A percentile compares a stretch with the other conserved stretches of the same genome.
Evolutionary conservation across 768 basidiomycete species (phyloP).

Genomic region (Mycena belliarum): DNA sequence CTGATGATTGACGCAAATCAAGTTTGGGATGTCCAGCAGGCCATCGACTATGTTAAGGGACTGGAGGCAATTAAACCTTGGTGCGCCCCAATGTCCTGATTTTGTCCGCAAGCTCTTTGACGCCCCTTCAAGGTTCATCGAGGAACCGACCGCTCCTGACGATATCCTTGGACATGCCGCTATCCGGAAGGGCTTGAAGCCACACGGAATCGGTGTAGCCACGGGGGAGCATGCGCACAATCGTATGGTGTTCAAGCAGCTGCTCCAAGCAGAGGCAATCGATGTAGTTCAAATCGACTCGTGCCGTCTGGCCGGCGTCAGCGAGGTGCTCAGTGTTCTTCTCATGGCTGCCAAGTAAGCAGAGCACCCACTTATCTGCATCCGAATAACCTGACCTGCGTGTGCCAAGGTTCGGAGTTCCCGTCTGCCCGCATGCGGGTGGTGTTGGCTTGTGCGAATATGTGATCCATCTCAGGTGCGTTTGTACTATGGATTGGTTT

Average conservation of each 20-base stretch:
- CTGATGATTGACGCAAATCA: conserved; percentile 99
- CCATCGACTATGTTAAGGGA: conserved; percentile 86
- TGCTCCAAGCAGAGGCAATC: conserved; percentile 87
- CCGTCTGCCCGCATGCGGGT: conserved; percentile 92
- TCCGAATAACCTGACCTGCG: background rate
- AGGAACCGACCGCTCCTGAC: conserved; percentile 92
- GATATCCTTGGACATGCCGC: conserved; percentile 85
- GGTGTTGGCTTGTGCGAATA: conserved; percentile 94
- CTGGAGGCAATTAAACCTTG: conserved; percentile 85
- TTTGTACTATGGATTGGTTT: background rate
- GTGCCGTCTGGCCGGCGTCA: conserved; percentile 90
- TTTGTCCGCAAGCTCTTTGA: background rate
- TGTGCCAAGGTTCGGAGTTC: conserved; percentile 69
- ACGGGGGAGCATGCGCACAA: conserved; percentile 97
- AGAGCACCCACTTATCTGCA: too few species aligned
- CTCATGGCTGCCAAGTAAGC: conserved; percentile 86
- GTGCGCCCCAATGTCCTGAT: conserved; percentile 37
- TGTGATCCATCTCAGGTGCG: conserved; percentile 77
- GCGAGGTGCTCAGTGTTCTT: conserved; percentile 87
- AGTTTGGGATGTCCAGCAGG: conserved; percentile 92
- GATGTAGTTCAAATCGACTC: conserved; percentile 96
- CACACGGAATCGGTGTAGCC: conserved; percentile 83
- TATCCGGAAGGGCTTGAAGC: conserved; percentile 75
- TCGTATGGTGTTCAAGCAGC: conserved; percentile 93
- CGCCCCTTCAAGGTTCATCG: conserved; percentile 69